These are phyloP conservation scores for Pulveroboletus frians DNA, from an alignment of 768 basidiomycete genomes.

Conservation along the genomic window DNA sequence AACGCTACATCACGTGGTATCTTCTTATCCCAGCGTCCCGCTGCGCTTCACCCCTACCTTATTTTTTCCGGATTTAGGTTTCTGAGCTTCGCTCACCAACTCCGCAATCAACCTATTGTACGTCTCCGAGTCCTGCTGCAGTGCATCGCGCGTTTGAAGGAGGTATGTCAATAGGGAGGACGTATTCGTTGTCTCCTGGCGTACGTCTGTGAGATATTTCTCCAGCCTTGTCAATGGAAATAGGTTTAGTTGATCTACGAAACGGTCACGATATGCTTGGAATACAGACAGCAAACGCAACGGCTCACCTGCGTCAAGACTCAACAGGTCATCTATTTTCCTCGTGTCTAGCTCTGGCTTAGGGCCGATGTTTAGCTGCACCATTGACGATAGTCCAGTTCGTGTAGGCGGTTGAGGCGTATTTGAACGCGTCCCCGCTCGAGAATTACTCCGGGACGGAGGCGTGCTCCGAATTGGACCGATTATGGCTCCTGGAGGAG, in stretches of 20 bases:
- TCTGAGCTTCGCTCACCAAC: slow-evolving; percentile 88
- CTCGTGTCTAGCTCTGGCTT: slow-evolving; percentile 68
- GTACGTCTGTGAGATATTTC: slow-evolving; percentile 60
- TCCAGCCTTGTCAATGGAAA: slow-evolving; percentile 67
- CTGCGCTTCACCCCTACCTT: slow-evolving; percentile 44
- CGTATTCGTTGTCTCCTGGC: slow-evolving; percentile 65
- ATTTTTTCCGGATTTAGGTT: slow-evolving; percentile 64
- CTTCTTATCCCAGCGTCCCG: slow-evolving; percentile 37
- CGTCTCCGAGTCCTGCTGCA: slow-evolving; percentile 84
- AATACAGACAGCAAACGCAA: background rate
- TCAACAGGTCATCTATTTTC: slow-evolving; percentile 62
- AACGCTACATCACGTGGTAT: slow-evolving; percentile 14
- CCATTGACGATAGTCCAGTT: slow-evolving; percentile 25
- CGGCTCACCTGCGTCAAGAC: slow-evolving; percentile 59
- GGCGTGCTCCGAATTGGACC: slow-evolving; percentile 26
- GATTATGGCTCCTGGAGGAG: slow-evolving; percentile 62
- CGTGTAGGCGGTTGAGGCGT: slow-evolving; percentile 40
- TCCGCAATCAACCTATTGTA: slow-evolving; percentile 90
- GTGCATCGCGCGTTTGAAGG: slow-evolving; percentile 71
- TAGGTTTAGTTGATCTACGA: slow-evolving; percentile 63
- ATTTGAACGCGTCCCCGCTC: slow-evolving; percentile 46
- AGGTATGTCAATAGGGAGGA: slow-evolving; percentile 76
- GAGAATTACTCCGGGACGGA: slow-evolving; percentile 40
- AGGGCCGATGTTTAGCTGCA: slow-evolving; percentile 58
- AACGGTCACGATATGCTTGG: slow-evolving; percentile 3